Evolutionary conservation across 257 asterid genomes (phyloP).

Genomic region (Solanum chilense): DNA sequence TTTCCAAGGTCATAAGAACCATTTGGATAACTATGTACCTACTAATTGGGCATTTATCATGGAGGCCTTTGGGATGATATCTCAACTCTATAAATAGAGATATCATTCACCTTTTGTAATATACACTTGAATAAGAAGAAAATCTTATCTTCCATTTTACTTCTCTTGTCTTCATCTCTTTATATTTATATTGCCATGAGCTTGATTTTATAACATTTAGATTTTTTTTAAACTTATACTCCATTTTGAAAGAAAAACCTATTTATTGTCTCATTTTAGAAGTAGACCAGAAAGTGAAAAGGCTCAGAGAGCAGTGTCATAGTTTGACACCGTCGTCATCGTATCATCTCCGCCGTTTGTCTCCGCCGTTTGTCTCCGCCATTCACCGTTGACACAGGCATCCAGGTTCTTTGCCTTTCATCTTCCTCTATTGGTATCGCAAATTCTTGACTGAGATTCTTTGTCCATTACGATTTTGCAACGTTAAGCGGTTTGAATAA

Average conservation of each 20-base stretch:
- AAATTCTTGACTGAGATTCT: background rate
- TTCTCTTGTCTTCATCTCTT: no score
- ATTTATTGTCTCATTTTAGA: background rate
- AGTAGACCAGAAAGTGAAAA: background rate
- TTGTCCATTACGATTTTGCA: background rate
- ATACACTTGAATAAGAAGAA: no score
- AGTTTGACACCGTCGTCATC: background rate
- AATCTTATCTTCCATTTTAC: no score
- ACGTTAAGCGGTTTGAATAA: background rate
- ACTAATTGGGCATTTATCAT: no score
- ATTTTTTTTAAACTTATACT: background rate
- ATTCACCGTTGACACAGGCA: background rate
- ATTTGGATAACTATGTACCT: no score
- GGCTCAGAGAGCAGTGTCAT: background rate
- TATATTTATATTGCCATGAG: no score
- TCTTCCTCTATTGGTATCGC: background rate
- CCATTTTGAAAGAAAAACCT: background rate
- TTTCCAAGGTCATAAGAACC: no score
- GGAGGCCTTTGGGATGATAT: no score
- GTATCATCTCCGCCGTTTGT: background rate
- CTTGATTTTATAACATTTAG: no score
- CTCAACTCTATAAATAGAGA: no score
- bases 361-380: background rate
- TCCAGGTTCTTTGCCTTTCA: background rate
- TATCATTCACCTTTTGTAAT: no score